These are phyloP conservation scores for Talaromyces borbonicus DNA, from an alignment of 495 filamentous ascomycete species.

Conservation along the genomic window DNA sequence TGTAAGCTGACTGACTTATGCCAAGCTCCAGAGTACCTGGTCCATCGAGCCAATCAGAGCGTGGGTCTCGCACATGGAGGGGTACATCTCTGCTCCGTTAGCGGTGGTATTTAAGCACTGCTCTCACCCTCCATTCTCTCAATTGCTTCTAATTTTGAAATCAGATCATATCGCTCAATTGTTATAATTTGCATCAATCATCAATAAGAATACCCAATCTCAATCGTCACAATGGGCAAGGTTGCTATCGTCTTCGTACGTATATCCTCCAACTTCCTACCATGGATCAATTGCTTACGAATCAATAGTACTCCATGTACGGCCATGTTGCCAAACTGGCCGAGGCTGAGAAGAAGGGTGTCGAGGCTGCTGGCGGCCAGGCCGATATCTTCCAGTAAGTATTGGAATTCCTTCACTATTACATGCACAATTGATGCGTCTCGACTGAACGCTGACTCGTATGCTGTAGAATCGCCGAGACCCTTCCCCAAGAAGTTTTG, in stretches of 20 bases:
- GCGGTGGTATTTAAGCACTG: not conserved
- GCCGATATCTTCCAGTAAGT: conserved; percentile 74
- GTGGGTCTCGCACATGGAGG: not conserved
- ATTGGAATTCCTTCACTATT: too few relatives aligned
- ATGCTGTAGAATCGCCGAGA: conserved; percentile 64
- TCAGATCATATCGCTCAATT: too few relatives aligned
- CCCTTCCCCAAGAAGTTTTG: conserved; percentile 73
- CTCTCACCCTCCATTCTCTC: not conserved
- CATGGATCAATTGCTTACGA: conserved; percentile 10
- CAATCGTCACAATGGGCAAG: conserved; percentile 38
- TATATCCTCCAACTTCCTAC: conserved; percentile 31
- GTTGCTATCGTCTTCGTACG: conserved; percentile 84
- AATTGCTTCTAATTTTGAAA: too few relatives aligned
- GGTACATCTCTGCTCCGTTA: not conserved
- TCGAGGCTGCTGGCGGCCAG: conserved; percentile 75
- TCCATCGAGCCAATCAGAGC: not conserved
- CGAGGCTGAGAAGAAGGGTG: conserved; percentile 81
- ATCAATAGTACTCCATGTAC: conserved; percentile 80
- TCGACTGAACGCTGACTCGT: conserved; percentile 7
- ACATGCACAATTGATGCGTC: too few relatives aligned
- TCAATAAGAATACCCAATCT: too few relatives aligned
- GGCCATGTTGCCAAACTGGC: conserved; percentile 82
- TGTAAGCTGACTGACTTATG: too few relatives aligned
- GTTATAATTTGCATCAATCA: too few relatives aligned
- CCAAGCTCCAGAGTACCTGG: too few relatives aligned